These are phyloP conservation scores for Rosa multiflora DNA, from an alignment of 306 rosid species.

Conservation along the genomic window DNA sequence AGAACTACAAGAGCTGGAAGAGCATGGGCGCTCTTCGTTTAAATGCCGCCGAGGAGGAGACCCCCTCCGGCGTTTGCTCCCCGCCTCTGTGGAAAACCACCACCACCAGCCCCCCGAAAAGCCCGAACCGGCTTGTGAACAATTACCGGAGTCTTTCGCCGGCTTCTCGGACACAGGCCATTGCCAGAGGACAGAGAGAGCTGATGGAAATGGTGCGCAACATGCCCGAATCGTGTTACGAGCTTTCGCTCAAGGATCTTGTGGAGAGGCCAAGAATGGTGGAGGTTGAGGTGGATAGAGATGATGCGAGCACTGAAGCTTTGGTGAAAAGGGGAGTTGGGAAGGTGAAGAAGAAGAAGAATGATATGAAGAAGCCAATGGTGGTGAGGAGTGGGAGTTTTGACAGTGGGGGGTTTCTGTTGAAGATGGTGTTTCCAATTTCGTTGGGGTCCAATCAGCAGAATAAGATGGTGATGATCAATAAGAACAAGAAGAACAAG, in stretches of 20 bases:
- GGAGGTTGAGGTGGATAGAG: slow-evolving; percentile 18
- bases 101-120: slow-evolving; percentile 31
- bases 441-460: slow-evolving; percentile 44
- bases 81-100: slow-evolving; percentile 60
- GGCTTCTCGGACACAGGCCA: slow-evolving; percentile 62
- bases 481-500: slow-evolving; percentile 28
- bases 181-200: slow-evolving; percentile 73
- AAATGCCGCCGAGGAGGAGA: neutral
- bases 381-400: slow-evolving; percentile 37
- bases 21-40: slow-evolving; percentile 24
- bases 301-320: slow-evolving; percentile 15
- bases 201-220: slow-evolving; percentile 87
- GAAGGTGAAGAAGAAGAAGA: slow-evolving; percentile 25
- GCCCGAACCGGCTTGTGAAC: slow-evolving; percentile 33
- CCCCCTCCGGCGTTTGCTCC: slow-evolving; percentile 51
- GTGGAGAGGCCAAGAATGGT: slow-evolving; percentile 43
- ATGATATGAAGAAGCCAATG: slow-evolving; percentile 17
- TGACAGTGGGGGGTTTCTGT: slow-evolving; percentile 61
- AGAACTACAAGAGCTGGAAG: slow-evolving; percentile 21
- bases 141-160: slow-evolving; percentile 59
- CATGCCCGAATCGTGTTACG: slow-evolving; percentile 88
- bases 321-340: slow-evolving; percentile 17
- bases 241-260: slow-evolving; percentile 81
- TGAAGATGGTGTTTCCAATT: slow-evolving; percentile 69
- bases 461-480: neutral